phyloP scores from a whole-genome alignment of 441 rosid genomes.

The Eruca vesicaria region DNA sequence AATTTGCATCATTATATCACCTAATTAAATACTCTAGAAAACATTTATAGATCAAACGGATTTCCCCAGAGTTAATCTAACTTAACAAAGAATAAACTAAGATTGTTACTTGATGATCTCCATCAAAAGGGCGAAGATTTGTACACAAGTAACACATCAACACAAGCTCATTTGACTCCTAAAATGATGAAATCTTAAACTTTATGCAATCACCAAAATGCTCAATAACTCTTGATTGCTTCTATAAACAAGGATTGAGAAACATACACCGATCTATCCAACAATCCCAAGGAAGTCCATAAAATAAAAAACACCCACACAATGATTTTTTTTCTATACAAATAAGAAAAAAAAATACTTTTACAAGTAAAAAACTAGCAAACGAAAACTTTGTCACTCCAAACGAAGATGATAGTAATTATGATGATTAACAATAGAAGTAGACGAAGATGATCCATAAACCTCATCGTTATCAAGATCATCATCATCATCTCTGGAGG shows the following conservation, averaged over 20 bases:
- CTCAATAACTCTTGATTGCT: background rate
- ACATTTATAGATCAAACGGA: background rate
- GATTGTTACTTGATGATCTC: background rate
- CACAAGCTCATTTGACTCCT: constrained; percentile 8
- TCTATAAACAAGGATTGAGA: background rate
- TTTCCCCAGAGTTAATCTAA: background rate
- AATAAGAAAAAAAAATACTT: background rate
- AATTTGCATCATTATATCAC: background rate
- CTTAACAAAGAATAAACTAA: background rate
- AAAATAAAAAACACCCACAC: background rate
- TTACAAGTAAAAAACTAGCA: constrained; percentile 13
- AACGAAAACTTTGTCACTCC: constrained; percentile 38
- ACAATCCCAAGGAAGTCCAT: no score
- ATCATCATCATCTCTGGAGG: constrained; percentile 47
- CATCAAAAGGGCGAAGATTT: background rate
- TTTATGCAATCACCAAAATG: background rate
- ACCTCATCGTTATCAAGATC: constrained; percentile 20
- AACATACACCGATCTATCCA: background rate
- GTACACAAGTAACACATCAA: background rate
- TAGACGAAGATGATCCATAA: constrained; percentile 25
- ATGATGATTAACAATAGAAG: constrained; percentile 31
- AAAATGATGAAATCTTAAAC: background rate
- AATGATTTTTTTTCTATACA: background rate
- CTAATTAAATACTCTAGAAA: background rate
- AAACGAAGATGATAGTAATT: constrained; percentile 51